Conservation (phyloP, 352 stramenopile species). For the Phytophthora constricta region DNA sequence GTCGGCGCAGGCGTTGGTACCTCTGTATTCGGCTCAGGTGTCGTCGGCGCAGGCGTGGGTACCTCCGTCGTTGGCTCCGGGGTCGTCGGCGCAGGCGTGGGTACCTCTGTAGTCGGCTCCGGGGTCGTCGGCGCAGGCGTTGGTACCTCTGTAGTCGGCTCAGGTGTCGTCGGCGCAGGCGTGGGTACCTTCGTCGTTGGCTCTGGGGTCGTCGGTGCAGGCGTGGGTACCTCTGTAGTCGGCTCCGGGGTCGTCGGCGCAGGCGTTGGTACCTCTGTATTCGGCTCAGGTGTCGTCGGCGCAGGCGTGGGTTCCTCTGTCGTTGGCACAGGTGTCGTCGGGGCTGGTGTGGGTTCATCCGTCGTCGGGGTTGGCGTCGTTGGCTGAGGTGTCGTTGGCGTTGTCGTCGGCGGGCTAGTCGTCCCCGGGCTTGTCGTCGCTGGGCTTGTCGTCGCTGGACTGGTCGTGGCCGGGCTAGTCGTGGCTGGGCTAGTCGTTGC, state of each 20-base stretch:
- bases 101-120: slow-evolving; percentile 4
- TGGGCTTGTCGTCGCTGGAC: background rate
- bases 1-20: slow-evolving; percentile 1
- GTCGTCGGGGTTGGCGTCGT: background rate
- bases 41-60: background rate
- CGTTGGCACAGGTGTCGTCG: slow-evolving; percentile 5
- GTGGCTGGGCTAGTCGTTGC: background rate
- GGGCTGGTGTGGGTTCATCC: background rate
- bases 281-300: slow-evolving; percentile 11
- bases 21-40: slow-evolving; percentile 5
- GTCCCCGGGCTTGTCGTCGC: background rate
- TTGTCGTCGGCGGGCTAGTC: background rate
- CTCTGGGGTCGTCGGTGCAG: background rate
- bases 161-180: slow-evolving; percentile 2
- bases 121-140: slow-evolving; percentile 1
- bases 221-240: slow-evolving; percentile 2
- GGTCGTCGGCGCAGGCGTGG: slow-evolving; percentile 1
- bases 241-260: slow-evolving; percentile 3
- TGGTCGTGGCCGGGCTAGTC: background rate
- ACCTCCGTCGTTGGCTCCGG: slow-evolving; percentile 7
- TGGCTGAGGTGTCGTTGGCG: slow-evolving; percentile 2
- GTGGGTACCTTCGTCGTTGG: background rate
- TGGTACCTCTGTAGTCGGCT: slow-evolving; percentile 2
- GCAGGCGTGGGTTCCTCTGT: background rate
- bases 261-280: background rate